Percentiles rank a stretch among this genome's conserved stretches.
These are phyloP conservation scores for Macrolepiota albuminosa DNA, from an alignment of 768 basidiomycete species.

Conservation along the genomic window DNA sequence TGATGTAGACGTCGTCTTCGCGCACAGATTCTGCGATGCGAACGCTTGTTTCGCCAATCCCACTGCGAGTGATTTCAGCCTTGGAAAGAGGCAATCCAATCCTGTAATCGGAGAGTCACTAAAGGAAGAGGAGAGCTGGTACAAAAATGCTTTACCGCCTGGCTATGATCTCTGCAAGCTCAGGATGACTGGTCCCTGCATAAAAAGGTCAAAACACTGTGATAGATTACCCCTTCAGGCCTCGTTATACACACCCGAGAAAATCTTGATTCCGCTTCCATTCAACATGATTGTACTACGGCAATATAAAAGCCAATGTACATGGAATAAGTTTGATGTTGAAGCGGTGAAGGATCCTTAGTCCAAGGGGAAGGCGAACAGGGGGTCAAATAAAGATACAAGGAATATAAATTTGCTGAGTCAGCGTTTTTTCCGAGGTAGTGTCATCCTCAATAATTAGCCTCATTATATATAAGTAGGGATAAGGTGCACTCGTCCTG, in stretches of 20 bases:
- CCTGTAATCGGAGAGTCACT: slow-evolving; percentile 35
- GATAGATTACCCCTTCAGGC: neutral
- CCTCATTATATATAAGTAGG: neutral
- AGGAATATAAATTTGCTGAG: slow-evolving; percentile 2
- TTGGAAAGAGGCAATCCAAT: slow-evolving; percentile 87
- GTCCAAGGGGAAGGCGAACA: neutral
- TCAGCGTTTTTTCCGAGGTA: slow-evolving; percentile 7
- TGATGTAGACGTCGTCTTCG: slow-evolving; percentile 98
- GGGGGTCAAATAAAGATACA: neutral
- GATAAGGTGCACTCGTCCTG: neutral
- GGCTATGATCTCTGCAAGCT: slow-evolving; percentile 91
- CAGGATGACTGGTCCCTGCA: slow-evolving; percentile 90
- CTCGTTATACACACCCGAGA: slow-evolving; percentile 36
- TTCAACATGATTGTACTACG: slow-evolving; percentile 35
- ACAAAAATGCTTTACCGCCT: slow-evolving; percentile 57
- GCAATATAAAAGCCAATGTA: neutral
- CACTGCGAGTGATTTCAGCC: slow-evolving; percentile 82
- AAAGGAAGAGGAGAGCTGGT: slow-evolving; percentile 15
- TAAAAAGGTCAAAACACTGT: slow-evolving; percentile 4
- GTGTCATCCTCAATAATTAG: neutral
- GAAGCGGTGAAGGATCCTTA: neutral
- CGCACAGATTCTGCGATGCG: slow-evolving; percentile 93
- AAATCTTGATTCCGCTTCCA: slow-evolving; percentile 54
- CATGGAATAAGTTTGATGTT: neutral
- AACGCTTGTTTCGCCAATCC: slow-evolving; percentile 89